These are phyloP conservation scores for Clavaria fumosa DNA, from an alignment of 768 basidiomycete genomes.

Conservation along the genomic window DNA sequence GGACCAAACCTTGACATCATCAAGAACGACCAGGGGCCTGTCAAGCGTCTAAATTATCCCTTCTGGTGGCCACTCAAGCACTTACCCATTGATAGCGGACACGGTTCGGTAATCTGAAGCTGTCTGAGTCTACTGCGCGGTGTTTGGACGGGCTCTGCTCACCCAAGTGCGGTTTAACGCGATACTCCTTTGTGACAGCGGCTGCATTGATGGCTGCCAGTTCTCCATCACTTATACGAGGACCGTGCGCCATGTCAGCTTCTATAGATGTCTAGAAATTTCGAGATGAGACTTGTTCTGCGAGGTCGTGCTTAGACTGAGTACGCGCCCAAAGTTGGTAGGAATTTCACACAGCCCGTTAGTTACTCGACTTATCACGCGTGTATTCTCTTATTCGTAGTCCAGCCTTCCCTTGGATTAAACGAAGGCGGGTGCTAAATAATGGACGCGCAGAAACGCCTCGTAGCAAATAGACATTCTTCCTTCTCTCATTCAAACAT, in stretches of 20 bases:
- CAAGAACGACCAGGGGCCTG: conserved; percentile 89
- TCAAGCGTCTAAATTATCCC: conserved; percentile 8
- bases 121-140: conserved; percentile 9
- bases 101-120: conserved; percentile 89
- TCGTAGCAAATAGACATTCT: too few relatives aligned
- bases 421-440: too few relatives aligned
- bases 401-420: too few relatives aligned
- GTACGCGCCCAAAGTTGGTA: too few relatives aligned
- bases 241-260: conserved; percentile 32
- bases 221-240: conserved; percentile 57
- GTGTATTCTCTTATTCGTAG: too few relatives aligned
- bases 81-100: conserved; percentile 92
- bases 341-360: too few relatives aligned
- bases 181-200: conserved; percentile 79
- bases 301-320: not conserved
- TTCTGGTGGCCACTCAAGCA: too few relatives aligned
- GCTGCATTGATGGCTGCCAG: conserved; percentile 73
- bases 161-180: conserved; percentile 83
- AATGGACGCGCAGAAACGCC: too few relatives aligned
- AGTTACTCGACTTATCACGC: too few relatives aligned
- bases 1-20: conserved; percentile 96
- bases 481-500: too few relatives aligned
- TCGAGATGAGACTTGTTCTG: not conserved
- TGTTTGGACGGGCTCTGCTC: conserved; percentile 16
- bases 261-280: too few relatives aligned